Evolutionary conservation across 2,329 filamentous ascomycete genomes (phyloP), one percentile per base, ranked within the genome.

Genomic region (Phialemonium atrogriseum): DNA sequence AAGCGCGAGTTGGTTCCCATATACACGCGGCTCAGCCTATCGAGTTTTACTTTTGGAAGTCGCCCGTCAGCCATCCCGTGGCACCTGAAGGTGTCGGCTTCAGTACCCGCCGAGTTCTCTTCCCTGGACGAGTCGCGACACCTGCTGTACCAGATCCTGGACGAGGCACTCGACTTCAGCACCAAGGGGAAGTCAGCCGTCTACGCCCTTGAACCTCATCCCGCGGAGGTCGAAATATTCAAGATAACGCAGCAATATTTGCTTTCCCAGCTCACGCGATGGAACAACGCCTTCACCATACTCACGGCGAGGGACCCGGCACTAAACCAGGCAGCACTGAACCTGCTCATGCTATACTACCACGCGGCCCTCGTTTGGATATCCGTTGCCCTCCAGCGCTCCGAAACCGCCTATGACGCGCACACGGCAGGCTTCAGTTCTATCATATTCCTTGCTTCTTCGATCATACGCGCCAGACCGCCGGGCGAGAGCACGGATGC

Each of bases 11-110:
- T 66, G 4, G 58, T 60, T 4, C 61, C 62, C 20, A 56, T 66
- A n/a, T 65, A 63, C 34, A 54, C 58, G 2, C 53, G 62, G 0
- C 51, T 66, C 3, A 59, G 59, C 30, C 40, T 66, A 7, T 56
- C 60, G 1, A 56, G 54, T 6, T 55, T 61, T 18, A 50, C 64
- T 26, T 57, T 63, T n/a, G 59, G 60, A 2, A 51, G 48, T 14
- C 51, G 42, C 4, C 57, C 60, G 0, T 50, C 49, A 2, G 40
- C 48, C 2, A 60, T 64, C 14, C 62, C 60, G 1, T 27, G 43
- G 0, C 46, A 52, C 16, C 43, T 64, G 10, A 56, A 54, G 28
- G 44, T 42, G 12, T 43, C 48, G 26, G 44, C 37, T 10, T 41
- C 52, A 4, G 40, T 57, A 2, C 57, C 60, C 0, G 44, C 43